Evolutionary conservation across 106 monocot species (phyloP).

Genomic region (Xerophyta viscosa): DNA sequence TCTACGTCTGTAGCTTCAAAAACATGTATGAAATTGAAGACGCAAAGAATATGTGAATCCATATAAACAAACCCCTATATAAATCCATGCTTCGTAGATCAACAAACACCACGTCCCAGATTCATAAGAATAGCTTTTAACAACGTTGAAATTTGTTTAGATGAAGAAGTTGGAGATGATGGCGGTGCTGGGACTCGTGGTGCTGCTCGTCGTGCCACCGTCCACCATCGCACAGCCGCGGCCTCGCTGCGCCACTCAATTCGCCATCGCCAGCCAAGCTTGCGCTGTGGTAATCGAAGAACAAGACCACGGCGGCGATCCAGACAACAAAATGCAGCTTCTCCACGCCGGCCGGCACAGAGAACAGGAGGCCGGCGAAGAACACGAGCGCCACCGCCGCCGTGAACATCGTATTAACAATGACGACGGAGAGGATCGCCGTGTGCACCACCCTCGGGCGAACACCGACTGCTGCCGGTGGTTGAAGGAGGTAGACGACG

Average conservation of each 20-base stretch:
- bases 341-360: not conserved
- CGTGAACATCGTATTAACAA: not conserved
- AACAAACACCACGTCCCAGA: too few relatives aligned
- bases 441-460: not conserved
- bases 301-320: too few relatives aligned
- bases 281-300: too few relatives aligned
- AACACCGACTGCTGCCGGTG: conserved; percentile 1
- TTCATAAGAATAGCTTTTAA: too few relatives aligned
- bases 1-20: too few relatives aligned
- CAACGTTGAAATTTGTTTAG: too few relatives aligned
- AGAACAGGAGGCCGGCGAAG: too few relatives aligned
- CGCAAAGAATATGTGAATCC: too few relatives aligned
- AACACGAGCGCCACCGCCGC: not conserved
- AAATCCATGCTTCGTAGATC: too few relatives aligned
- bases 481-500: conserved; percentile 4
- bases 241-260: not conserved
- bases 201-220: not conserved
- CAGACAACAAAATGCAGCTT: not conserved
- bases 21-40: too few relatives aligned
- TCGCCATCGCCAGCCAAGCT: not conserved
- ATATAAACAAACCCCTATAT: too few relatives aligned
- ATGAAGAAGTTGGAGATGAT: too few relatives aligned
- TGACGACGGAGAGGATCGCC: not conserved
- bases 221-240: not conserved
- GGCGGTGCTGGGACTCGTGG: not conserved